Conservation (phyloP, 2,329 filamentous ascomycete genomes). For the Botrytis hyacinthi region DNA sequence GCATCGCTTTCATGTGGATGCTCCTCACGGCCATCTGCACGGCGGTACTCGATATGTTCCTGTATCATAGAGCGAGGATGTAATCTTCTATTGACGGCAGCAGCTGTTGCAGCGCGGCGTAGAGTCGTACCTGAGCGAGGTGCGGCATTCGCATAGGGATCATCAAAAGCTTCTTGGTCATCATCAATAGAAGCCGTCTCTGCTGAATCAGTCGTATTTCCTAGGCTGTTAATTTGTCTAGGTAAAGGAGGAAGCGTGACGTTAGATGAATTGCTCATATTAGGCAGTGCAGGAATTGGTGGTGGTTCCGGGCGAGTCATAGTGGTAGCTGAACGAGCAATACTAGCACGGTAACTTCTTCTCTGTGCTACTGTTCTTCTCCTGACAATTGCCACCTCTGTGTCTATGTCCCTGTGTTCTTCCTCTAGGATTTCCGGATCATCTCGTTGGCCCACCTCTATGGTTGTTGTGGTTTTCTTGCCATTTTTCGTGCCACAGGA, state of each 20-base stretch:
- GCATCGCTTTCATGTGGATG: conserved; percentile 84
- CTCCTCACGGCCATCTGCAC: conserved; percentile 67
- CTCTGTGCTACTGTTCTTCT: conserved; percentile 68
- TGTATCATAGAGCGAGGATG: conserved; percentile 57
- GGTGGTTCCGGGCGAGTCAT: conserved; percentile 29
- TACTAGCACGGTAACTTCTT: conserved; percentile 46
- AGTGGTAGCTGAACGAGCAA: conserved; percentile 51
- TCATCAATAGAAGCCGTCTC: conserved; percentile 36
- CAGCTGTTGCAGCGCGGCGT: conserved; percentile 72
- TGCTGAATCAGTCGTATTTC: conserved; percentile 24
- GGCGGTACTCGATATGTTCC: conserved; percentile 59
- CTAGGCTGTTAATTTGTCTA: conserved; percentile 28
- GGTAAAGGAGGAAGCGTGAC: conserved; percentile 23
- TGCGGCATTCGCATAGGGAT: conserved; percentile 69
- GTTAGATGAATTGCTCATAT: conserved; percentile 26
- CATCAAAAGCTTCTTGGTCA: conserved; percentile 57
- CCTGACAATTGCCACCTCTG: conserved; percentile 76
- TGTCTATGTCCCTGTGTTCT: conserved; percentile 69
- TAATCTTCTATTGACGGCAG: conserved; percentile 67
- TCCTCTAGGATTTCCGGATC: conserved; percentile 70
- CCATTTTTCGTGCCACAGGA: conserved; percentile 60
- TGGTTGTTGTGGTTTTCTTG: conserved; percentile 55
- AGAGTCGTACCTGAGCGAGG: conserved; percentile 69
- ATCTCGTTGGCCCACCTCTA: conserved; percentile 67
- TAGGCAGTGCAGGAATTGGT: conserved; percentile 32